Conservation (phyloP, 805 yeast genomes). For the Dipodascus geniculatus region DNA sequence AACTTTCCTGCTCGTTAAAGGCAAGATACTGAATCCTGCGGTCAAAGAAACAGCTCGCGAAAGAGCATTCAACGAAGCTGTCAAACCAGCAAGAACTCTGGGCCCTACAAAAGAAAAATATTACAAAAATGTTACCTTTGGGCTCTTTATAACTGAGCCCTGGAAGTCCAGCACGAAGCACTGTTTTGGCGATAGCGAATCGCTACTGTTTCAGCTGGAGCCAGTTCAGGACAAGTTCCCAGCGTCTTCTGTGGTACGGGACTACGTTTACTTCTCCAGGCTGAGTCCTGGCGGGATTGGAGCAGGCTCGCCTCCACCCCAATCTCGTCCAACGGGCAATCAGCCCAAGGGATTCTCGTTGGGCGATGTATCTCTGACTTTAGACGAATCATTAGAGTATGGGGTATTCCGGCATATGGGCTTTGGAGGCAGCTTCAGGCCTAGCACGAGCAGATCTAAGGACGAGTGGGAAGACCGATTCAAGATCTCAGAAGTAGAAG, state of each 20-base stretch:
- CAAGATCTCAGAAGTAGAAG: conserved; percentile 64
- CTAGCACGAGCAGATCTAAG: conserved; percentile 26
- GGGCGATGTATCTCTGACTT: conserved; percentile 69
- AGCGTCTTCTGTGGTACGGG: conserved; percentile 23
- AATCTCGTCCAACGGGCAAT: conserved; percentile 20
- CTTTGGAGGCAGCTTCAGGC: conserved; percentile 36
- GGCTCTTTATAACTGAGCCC: conserved; percentile 53
- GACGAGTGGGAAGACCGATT: conserved; percentile 56
- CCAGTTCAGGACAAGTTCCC: conserved; percentile 51
- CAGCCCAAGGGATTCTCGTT: conserved; percentile 30
- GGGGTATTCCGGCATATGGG: conserved; percentile 67
- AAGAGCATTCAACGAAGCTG: conserved; percentile 15
- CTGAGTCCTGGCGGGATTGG: conserved; percentile 71
- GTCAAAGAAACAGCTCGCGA: conserved; percentile 15
- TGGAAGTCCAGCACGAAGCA: conserved; percentile 69
- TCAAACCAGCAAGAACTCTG: conserved; percentile 18
- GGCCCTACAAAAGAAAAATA: background rate
- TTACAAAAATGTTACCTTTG: conserved; percentile 41
- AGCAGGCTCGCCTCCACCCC: conserved; percentile 58
- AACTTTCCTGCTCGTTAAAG: conserved; percentile 57
- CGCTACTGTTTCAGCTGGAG: conserved; percentile 51
- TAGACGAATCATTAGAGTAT: conserved; percentile 70
- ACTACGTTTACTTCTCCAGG: conserved; percentile 45
- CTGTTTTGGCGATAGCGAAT: conserved; percentile 52
- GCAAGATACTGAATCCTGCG: conserved; percentile 28